Base-by-base conservation (phyloP, 257 asterid genomes). In the Rehmannia glutinosa region DNA sequence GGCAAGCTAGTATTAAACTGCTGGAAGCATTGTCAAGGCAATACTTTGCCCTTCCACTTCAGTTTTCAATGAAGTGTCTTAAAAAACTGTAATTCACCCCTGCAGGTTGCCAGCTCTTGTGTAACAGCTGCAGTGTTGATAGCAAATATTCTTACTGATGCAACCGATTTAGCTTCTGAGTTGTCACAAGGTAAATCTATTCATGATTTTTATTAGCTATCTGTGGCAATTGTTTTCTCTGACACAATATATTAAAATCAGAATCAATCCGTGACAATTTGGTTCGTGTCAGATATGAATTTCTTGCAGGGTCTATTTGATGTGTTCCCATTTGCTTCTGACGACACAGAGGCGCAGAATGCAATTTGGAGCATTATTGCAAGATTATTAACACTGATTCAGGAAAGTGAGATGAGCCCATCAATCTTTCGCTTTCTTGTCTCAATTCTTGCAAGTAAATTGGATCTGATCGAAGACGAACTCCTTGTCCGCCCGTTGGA, bases 281-380 rank as follows among this genome's bases (percentile, higher is more conserved):
- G 72, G 69, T 64, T 78, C 15, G 71, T 52, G 30, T 62, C 81
- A 92, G 98, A 92, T 83, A 17, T 77, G 25, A 73, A 43, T 51
- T 80, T 92, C 79, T 80, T 87, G 56, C 85, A 86, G 95, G 91
- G 92, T 64, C 72, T 87, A 13, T 81, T 87, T 71, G 88, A 81
- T 38, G 81, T 86, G 66, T 75, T 87, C 69, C 90, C 91, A 21
- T 80, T 83, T 78, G 88, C 97, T 62, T 78, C 87, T 36, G 83
- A 78, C 38, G 96, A 86, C 50, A 49, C 42, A 3, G 96, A 86
- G 75, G 95, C 93, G 30, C 87, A 73, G 74, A 84, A 77, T 73
- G 96, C 96, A 68, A 79, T 90, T 73, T 87, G 98, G 98, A 82
- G 90, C 77, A 73, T 72, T 50, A 70, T 86, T 68, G 86, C 95